These are phyloP conservation scores for Dacryopinax primogenitus DNA, from an alignment of 768 basidiomycete genomes.

Conservation along the genomic window DNA sequence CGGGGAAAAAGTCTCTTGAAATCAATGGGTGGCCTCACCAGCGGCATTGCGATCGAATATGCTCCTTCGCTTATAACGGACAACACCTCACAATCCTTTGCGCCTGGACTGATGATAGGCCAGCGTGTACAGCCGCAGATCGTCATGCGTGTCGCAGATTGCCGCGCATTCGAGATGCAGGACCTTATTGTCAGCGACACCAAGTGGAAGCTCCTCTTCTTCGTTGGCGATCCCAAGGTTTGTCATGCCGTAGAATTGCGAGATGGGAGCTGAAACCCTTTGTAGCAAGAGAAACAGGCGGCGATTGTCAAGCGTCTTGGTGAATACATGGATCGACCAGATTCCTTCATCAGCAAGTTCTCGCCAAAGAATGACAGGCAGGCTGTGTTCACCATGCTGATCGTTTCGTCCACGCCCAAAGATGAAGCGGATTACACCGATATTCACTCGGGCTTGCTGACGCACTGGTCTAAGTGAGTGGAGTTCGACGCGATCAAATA, in stretches of 20 bases:
- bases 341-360: conserved; percentile 25
- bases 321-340: conserved; percentile 23
- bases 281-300: conserved; percentile 22
- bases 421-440: conserved; percentile 31
- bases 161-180: conserved; percentile 40
- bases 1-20: background rate
- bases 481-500: background rate
- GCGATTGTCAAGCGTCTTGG: conserved; percentile 27
- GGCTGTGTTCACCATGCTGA: conserved; percentile 27
- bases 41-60: conserved; percentile 45
- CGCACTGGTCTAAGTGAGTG: conserved; percentile 48
- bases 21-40: conserved; percentile 15
- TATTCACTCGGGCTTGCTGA: conserved; percentile 35
- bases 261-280: background rate
- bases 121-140: conserved; percentile 41
- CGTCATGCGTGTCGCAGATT: conserved; percentile 42
- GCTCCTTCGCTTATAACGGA: conserved; percentile 35
- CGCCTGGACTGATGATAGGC: conserved; percentile 36
- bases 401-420: conserved; percentile 21
- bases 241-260: background rate
- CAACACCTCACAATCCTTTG: conserved; percentile 28
- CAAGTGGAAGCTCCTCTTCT: conserved; percentile 46
- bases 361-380: conserved; percentile 23
- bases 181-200: conserved; percentile 40
- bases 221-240: conserved; percentile 36